These are phyloP conservation scores for Silene noctiflora DNA, from an alignment of 179 eudicot species.

Conservation along the genomic window DNA sequence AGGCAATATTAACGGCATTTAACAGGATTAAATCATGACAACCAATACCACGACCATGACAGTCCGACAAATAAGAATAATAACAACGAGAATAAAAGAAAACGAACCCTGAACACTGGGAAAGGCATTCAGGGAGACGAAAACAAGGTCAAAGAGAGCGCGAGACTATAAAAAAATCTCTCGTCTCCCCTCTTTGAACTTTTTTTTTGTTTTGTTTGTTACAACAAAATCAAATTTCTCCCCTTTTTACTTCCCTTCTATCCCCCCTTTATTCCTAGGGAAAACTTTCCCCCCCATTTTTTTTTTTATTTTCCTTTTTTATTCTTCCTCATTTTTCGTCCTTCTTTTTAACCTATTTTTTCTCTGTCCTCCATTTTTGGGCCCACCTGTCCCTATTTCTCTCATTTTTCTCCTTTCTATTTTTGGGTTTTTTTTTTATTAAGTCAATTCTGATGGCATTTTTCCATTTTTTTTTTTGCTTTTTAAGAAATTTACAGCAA, in stretches of 20 bases:
- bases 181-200: slow-evolving; percentile 20
- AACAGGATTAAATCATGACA: neutral
- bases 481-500: too few species aligned
- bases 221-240: slow-evolving; percentile 8
- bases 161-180: slow-evolving; percentile 40
- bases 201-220: neutral
- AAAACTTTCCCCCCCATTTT: neutral
- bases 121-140: slow-evolving; percentile 87
- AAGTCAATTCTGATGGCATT: slow-evolving; percentile 8
- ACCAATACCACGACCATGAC: neutral
- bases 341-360: neutral
- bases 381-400: slow-evolving; percentile 9
- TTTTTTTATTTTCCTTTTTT: neutral
- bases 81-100: neutral
- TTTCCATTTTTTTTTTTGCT: neutral
- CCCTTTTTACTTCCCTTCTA: slow-evolving; percentile 16
- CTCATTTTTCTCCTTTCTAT: slow-evolving; percentile 25
- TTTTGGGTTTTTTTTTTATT: slow-evolving; percentile 3
- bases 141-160: slow-evolving; percentile 63
- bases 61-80: neutral
- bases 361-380: neutral
- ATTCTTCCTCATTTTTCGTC: slow-evolving; percentile 1
- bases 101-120: slow-evolving; percentile 64
- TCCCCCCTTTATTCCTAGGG: slow-evolving; percentile 8
- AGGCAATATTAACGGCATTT: too few species aligned